These are phyloP conservation scores for Bryum argenteum DNA, from an alignment of 225 moss, liverwort and hornwort species.

Conservation along the genomic window DNA sequence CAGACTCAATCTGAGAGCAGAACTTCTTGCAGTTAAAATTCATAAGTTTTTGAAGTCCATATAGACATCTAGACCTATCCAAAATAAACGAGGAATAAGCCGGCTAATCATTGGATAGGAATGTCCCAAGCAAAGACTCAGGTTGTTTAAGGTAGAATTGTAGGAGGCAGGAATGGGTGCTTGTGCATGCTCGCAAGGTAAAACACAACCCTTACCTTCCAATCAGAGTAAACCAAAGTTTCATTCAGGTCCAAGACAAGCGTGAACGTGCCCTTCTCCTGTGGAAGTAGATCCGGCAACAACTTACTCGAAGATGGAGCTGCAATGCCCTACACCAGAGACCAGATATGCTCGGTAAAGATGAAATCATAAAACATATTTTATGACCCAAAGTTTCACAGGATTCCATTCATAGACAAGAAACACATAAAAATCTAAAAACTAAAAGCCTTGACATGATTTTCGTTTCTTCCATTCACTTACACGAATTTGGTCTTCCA, in stretches of 20 bases:
- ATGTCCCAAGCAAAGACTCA: too few species aligned
- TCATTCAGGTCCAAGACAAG: conserved; percentile 98
- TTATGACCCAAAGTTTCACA: conserved; percentile 4
- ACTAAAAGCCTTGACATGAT: not conserved
- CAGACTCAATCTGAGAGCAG: too few species aligned
- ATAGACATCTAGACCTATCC: too few species aligned
- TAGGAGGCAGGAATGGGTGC: too few species aligned
- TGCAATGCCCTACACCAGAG: conserved; percentile 81
- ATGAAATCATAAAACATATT: not conserved
- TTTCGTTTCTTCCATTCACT: conserved; percentile 21
- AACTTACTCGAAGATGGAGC: conserved; percentile 95
- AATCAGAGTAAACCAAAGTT: conserved; percentile 92
- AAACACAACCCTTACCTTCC: conserved; percentile 67
- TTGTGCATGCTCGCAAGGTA: not conserved
- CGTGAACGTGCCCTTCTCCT: conserved; percentile 83
- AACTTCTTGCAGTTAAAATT: too few species aligned
- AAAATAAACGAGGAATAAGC: too few species aligned
- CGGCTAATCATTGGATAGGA: too few species aligned
- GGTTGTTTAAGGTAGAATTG: too few species aligned
- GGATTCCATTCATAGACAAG: conserved; percentile 6
- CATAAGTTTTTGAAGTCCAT: too few species aligned
- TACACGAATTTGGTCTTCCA: conserved; percentile 99
- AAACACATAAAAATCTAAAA: not conserved
- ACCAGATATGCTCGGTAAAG: conserved; percentile 20
- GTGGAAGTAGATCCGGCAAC: conserved; percentile 89